Evolutionary conservation across 2,329 filamentous ascomycete genomes (phyloP), one percentile per base, ranked within the genome.

Genomic region (Rosellinia necatrix): DNA sequence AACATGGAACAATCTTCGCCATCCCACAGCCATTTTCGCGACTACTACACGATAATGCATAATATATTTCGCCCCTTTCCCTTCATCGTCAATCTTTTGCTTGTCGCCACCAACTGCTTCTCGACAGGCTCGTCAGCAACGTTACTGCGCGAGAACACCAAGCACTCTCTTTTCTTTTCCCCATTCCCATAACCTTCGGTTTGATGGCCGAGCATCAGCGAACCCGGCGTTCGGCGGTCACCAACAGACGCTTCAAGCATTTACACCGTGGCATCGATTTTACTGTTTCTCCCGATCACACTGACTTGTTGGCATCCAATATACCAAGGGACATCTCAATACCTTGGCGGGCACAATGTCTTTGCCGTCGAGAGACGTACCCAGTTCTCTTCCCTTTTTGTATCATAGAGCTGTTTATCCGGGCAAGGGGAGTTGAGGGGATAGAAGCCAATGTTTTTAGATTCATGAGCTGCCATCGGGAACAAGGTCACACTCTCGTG

Each of bases 351-450:
- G 35, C 44, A 40, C 38, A 41, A 30, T 35, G 34, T 37, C 49
- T 54, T 22, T 29, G 43, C 35, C n/a, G 15, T 37, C 32, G 49
- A 56, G 25, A 37, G 41, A 53, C 25, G 22, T 49, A 42, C 29
- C 58, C 32, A 49, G 27, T 59, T 58, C 48, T 49, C 32, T 42
- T 51, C 34, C 29, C 46, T 48, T 53, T 58, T 58, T 68, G 65
- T 68, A 68, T 64, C 60, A 68, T 68, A 68, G 63, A 68, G 48
- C 54, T 64, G 48, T 56, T 61, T 53, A 57, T 42, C 50, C 56
- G 59, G 48, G 40, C 49, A 34, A 55, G 53, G 52, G 65, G 66
- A 66, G 65, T 67, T 68, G 61, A 54, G 60, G 58, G 61, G 60
- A 65, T 67, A 68, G 61, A 62, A 53, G 47, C 50, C 42, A 32